These are phyloP conservation scores for Pythium oligandrum DNA, from an alignment of 352 stramenopile genomes.

Conservation along the genomic window DNA sequence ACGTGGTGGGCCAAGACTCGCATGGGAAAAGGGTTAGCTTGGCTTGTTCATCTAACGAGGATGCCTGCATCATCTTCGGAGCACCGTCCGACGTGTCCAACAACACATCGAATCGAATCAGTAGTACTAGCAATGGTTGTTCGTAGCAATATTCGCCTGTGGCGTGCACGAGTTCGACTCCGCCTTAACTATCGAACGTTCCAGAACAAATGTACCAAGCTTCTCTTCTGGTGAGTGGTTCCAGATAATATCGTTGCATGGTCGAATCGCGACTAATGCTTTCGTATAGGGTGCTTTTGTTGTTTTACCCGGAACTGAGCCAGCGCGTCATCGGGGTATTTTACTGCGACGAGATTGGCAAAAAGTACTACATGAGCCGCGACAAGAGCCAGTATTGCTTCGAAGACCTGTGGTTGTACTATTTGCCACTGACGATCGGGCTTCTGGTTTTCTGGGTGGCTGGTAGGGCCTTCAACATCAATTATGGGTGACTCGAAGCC, in stretches of 20 bases:
- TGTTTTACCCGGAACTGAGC: conserved; percentile 74
- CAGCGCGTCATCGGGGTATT: conserved; percentile 65
- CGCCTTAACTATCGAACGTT: conserved; percentile 70
- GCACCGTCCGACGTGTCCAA: conserved; percentile 45
- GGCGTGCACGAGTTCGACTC: conserved; percentile 59
- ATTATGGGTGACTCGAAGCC: background rate
- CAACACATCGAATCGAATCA: conserved; percentile 39
- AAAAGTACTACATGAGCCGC: conserved; percentile 51
- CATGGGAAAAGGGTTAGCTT: conserved; percentile 16
- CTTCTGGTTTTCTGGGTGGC: conserved; percentile 55
- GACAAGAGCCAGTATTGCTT: conserved; percentile 63
- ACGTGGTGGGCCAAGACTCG: conserved; percentile 20
- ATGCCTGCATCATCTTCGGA: conserved; percentile 41
- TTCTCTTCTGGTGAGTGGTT: conserved; percentile 54
- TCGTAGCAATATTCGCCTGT: conserved; percentile 64
- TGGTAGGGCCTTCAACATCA: conserved; percentile 26
- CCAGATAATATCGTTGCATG: too few relatives aligned
- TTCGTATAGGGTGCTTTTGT: conserved; percentile 40
- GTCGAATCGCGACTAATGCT: background rate
- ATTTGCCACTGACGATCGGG: conserved; percentile 38
- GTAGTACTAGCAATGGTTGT: conserved; percentile 60
- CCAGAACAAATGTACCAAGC: conserved; percentile 74
- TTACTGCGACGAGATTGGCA: conserved; percentile 69
- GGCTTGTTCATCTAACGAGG: conserved; percentile 21
- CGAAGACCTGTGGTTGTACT: conserved; percentile 49